Conservation (phyloP, 2,329 filamentous ascomycete genomes). For the Aureobasidium sp. region DNA sequence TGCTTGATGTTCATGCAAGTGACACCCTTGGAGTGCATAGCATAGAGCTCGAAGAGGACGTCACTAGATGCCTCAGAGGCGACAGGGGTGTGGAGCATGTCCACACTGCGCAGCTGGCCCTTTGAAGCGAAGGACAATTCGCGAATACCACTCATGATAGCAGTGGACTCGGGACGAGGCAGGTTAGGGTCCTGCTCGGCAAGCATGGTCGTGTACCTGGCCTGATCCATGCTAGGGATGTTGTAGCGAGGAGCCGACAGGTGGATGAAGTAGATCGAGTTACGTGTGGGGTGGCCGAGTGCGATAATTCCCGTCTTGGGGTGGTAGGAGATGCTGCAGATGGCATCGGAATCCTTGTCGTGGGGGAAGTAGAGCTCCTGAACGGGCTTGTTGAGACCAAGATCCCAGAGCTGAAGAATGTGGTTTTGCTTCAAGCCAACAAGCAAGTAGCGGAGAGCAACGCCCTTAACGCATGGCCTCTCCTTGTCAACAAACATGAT, state of each 20-base stretch:
- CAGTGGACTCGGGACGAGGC: constrained; percentile 84
- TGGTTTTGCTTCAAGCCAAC: constrained; percentile 99
- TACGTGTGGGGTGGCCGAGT: constrained; percentile 90
- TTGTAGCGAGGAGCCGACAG: constrained; percentile 90
- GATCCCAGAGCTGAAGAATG: constrained; percentile 95
- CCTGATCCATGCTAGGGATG: constrained; percentile 70
- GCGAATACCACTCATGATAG: constrained; percentile 91
- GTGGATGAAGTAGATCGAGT: constrained; percentile 95
- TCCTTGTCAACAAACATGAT: constrained; percentile 94
- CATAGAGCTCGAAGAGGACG: constrained; percentile 85
- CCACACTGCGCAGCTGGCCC: constrained; percentile 78
- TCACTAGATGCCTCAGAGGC: constrained; percentile 52
- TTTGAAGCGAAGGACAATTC: constrained; percentile 88
- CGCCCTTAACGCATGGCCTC: constrained; percentile 81
- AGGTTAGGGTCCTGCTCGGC: constrained; percentile 62
- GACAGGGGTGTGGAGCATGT: constrained; percentile 67
- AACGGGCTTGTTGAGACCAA: constrained; percentile 87
- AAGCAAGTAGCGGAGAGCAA: constrained; percentile 87
- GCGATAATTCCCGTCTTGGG: constrained; percentile 86
- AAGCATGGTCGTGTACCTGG: constrained; percentile 73
- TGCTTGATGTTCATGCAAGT: constrained; percentile 80
- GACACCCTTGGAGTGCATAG: constrained; percentile 97
- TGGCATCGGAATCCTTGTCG: constrained; percentile 91
- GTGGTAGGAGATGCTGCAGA: constrained; percentile 94
- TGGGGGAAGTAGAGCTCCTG: constrained; percentile 96